phyloP scores from a whole-genome alignment of 108 stramenopile genomes.

The Cyclotella baltica region DNA sequence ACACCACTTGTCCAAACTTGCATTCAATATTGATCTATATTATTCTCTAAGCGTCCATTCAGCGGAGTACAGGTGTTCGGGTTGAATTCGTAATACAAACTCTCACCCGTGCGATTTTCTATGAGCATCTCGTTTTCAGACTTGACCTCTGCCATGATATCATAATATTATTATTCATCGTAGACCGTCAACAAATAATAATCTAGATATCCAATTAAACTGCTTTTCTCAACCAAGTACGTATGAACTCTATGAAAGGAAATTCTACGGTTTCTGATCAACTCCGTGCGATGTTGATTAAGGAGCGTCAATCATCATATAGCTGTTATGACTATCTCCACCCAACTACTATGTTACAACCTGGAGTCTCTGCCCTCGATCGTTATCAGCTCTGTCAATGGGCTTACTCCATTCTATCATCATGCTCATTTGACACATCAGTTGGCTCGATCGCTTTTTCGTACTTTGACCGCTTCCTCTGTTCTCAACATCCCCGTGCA shows the following conservation, averaged over 20 bases:
- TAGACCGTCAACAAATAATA: no score
- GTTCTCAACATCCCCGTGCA: neutral
- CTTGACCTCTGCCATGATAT: no score
- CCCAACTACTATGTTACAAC: neutral
- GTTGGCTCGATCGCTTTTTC: constrained; percentile 9
- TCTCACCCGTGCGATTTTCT: no score
- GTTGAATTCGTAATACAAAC: no score
- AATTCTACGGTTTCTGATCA: neutral
- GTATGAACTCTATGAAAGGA: neutral
- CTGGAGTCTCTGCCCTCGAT: neutral
- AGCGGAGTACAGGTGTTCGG: no score
- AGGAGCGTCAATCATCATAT: neutral
- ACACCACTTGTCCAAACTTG: no score
- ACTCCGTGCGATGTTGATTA: neutral
- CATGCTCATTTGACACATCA: constrained; percentile 24
- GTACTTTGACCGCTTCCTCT: constrained; percentile 45
- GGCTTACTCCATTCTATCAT: constrained; percentile 30
- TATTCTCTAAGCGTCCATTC: no score
- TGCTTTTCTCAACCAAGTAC: no score
- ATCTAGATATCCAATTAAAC: no score
- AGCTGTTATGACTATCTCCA: neutral
- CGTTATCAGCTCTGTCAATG: constrained; percentile 14
- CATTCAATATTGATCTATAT: no score
- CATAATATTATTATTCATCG: no score
- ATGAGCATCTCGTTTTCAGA: no score